phyloP scores from a whole-genome alignment of 331 rosid genomes.

The Pyracantha coccinea region DNA sequence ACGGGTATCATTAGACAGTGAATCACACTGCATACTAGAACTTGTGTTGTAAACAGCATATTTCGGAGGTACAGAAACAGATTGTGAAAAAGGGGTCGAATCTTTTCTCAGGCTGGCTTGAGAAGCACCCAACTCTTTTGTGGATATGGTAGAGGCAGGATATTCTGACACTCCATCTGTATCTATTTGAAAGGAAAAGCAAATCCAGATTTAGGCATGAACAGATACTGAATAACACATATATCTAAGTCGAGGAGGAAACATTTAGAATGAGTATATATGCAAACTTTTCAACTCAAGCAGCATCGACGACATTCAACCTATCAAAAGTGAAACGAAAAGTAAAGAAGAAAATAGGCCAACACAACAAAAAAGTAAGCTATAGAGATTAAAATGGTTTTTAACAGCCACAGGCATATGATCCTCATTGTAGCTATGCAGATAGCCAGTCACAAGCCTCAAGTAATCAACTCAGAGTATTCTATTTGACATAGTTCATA shows the following conservation, averaged over 20 bases:
- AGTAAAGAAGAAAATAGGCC: not conserved
- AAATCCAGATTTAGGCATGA: conserved; percentile 14
- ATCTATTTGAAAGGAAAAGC: conserved; percentile 23
- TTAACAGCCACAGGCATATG: not conserved
- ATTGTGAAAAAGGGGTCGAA: conserved; percentile 42
- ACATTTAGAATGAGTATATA: not conserved
- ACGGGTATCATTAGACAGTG: conserved; percentile 43
- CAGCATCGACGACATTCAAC: not conserved
- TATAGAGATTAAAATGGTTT: not conserved
- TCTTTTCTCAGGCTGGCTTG: conserved; percentile 51
- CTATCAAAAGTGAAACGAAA: not conserved
- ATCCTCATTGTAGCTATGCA: not conserved
- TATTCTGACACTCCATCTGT: conserved; percentile 50
- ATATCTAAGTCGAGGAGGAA: not conserved
- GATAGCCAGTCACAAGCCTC: not conserved
- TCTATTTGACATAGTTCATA: not conserved
- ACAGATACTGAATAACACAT: not conserved
- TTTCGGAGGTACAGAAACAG: conserved; percentile 38
- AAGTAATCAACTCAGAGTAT: not conserved
- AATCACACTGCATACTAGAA: conserved; percentile 43
- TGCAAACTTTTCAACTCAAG: not conserved
- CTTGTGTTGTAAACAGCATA: conserved; percentile 39
- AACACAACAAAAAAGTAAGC: not conserved
- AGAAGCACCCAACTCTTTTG: conserved; percentile 43
- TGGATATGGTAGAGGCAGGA: conserved; percentile 38